Evolutionary conservation across 2,329 filamentous ascomycete genomes (phyloP).

Genomic region (Endoconidiophora laricicola): DNA sequence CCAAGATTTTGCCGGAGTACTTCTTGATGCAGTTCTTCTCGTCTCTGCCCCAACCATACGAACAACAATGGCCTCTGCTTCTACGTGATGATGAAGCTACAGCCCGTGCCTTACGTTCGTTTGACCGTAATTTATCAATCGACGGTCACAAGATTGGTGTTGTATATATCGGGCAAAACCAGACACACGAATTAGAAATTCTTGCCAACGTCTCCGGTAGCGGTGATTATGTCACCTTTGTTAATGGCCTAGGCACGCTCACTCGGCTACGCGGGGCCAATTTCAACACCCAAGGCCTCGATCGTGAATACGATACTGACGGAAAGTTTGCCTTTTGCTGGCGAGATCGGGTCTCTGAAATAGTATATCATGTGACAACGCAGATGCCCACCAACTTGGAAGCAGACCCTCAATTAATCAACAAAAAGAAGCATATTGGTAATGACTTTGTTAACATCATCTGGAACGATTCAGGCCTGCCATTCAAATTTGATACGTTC

Average conservation of each 20-base stretch:
- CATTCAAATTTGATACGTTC: slow-evolving; percentile 81
- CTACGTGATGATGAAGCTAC: slow-evolving; percentile 55
- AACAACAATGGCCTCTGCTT: slow-evolving; percentile 52
- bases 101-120: slow-evolving; percentile 57
- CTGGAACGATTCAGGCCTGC: slow-evolving; percentile 87
- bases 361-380: slow-evolving; percentile 89
- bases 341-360: slow-evolving; percentile 86
- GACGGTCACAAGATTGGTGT: slow-evolving; percentile 94
- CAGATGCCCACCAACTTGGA: slow-evolving; percentile 89
- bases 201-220: slow-evolving; percentile 76
- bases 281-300: slow-evolving; percentile 87
- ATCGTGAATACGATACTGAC: slow-evolving; percentile 60
- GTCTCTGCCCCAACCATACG: slow-evolving; percentile 39
- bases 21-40: slow-evolving; percentile 54
- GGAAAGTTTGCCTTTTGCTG: slow-evolving; percentile 84
- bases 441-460: slow-evolving; percentile 98
- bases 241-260: slow-evolving; percentile 66
- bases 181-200: slow-evolving; percentile 69
- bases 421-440: slow-evolving; percentile 89
- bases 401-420: slow-evolving; percentile 55
- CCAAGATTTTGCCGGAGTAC: slow-evolving; percentile 55
- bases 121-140: slow-evolving; percentile 77
- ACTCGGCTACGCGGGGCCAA: slow-evolving; percentile 65
- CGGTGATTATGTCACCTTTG: slow-evolving; percentile 71
- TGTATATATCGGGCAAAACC: slow-evolving; percentile 78